A percentile compares a stretch with the other conserved stretches of the same genome.
These are phyloP conservation scores for Phycomyces blakesleeanus DNA, from an alignment of 192 early-diverging fungal genomes.

Conservation along the genomic window DNA sequence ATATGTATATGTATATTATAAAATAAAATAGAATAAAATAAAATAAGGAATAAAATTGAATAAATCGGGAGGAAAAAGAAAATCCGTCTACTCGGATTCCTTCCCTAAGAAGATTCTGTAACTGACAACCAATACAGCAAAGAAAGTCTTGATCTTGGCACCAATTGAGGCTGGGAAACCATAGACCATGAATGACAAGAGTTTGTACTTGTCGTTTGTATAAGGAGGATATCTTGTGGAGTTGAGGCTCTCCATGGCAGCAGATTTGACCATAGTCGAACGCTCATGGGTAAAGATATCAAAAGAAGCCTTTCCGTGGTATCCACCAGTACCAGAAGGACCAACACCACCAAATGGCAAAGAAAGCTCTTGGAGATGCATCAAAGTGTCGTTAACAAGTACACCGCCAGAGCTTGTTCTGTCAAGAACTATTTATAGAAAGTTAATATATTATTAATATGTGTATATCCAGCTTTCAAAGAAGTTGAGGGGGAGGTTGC, in stretches of 20 bases:
- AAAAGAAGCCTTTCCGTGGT: constrained; percentile 73
- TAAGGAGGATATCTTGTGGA: constrained; percentile 37
- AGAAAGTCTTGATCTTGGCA: constrained; percentile 9
- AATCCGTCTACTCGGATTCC: too few relatives aligned
- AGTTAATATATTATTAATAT: neutral
- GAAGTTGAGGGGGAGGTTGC: too few relatives aligned
- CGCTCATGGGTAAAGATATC: constrained; percentile 69
- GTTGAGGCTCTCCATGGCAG: constrained; percentile 32
- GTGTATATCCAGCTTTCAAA: too few relatives aligned
- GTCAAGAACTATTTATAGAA: constrained; percentile 22
- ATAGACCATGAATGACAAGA: constrained; percentile 17
- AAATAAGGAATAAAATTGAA: too few relatives aligned
- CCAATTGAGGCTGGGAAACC: constrained; percentile 11
- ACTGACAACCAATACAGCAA: neutral
- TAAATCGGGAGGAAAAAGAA: too few relatives aligned
- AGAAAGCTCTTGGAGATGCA: constrained; percentile 49
- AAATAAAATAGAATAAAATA: too few relatives aligned
- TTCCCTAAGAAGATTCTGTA: too few relatives aligned
- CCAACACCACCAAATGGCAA: constrained; percentile 84
- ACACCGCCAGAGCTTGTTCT: constrained; percentile 63
- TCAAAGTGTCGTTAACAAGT: constrained; percentile 71
- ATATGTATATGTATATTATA: too few relatives aligned
- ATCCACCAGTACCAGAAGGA: constrained; percentile 71
- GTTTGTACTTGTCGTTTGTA: constrained; percentile 18
- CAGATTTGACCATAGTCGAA: constrained; percentile 46